These are phyloP conservation scores for Colletotrichum brevisporum DNA, from an alignment of 2,329 filamentous ascomycete genomes.

Conservation along the genomic window DNA sequence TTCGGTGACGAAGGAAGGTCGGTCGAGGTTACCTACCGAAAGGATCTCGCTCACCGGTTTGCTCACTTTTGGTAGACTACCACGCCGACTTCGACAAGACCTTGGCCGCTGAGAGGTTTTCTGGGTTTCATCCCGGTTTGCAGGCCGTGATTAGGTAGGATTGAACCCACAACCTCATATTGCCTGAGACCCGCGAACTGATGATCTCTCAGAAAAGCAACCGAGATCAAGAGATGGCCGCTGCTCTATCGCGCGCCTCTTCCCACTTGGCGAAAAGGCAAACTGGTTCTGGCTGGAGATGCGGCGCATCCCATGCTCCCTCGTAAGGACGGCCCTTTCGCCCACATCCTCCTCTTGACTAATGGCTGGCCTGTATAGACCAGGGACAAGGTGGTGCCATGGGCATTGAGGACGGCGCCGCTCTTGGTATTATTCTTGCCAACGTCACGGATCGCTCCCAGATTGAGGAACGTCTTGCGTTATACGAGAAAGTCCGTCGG, in stretches of 20 bases:
- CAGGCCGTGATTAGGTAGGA: slow-evolving; percentile 48
- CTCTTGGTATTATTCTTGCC: slow-evolving; percentile 48
- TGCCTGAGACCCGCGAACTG: background rate
- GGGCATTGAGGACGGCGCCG: slow-evolving; percentile 53
- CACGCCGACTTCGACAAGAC: slow-evolving; percentile 44
- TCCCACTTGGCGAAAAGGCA: slow-evolving; percentile 50
- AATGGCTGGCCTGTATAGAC: slow-evolving; percentile 44
- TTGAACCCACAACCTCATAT: background rate
- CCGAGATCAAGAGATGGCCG: slow-evolving; percentile 52
- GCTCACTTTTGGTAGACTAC: slow-evolving; percentile 12
- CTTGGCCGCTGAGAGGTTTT: slow-evolving; percentile 46
- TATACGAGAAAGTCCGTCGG: slow-evolving; percentile 46
- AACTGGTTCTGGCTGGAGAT: slow-evolving; percentile 52
- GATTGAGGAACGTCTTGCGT: slow-evolving; percentile 43
- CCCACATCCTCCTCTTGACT: background rate
- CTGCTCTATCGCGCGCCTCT: slow-evolving; percentile 52
- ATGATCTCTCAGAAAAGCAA: slow-evolving; percentile 48
- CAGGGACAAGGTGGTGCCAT: slow-evolving; percentile 56
- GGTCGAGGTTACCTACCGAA: background rate
- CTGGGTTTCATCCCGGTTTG: slow-evolving; percentile 47
- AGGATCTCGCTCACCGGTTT: background rate
- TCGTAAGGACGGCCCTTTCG: slow-evolving; percentile 44
- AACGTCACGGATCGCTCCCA: slow-evolving; percentile 42
- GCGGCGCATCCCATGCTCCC: slow-evolving; percentile 56
- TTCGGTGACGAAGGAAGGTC: slow-evolving; percentile 33